These are phyloP conservation scores for Chytriomyces sp. DNA, from an alignment of 192 early-diverging fungal species.

Conservation along the genomic window DNA sequence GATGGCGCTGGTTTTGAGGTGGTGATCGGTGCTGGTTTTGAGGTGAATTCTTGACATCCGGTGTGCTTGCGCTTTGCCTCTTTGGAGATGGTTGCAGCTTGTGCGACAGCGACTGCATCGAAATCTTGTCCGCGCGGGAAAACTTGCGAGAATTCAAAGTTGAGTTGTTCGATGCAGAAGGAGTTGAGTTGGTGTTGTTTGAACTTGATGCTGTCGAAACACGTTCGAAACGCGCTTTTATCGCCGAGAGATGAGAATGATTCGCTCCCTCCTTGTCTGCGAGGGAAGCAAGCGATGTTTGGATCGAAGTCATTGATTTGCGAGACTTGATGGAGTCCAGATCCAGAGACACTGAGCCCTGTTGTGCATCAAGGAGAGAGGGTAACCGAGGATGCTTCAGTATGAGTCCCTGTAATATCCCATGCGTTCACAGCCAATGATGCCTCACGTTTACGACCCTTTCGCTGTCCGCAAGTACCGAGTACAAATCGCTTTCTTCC, in stretches of 20 bases:
- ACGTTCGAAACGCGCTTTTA: no score
- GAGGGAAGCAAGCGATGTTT: not conserved
- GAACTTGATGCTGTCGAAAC: no score
- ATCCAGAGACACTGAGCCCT: not conserved
- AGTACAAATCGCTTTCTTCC: conserved; percentile 1
- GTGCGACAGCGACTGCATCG: no score
- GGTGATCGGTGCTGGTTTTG: no score
- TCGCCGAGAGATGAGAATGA: no score
- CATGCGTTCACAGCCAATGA: conserved; percentile 6
- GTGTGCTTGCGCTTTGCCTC: no score
- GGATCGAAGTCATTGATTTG: not conserved
- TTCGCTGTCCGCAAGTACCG: conserved; percentile 16
- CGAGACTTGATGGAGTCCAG: not conserved
- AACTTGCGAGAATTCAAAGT: no score
- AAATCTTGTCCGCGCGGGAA: no score
- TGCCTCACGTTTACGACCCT: conserved; percentile 16
- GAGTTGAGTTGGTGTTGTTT: no score
- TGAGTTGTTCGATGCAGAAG: no score
- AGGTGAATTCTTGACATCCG: no score
- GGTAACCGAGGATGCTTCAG: conserved; percentile 11
- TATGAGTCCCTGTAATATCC: not conserved
- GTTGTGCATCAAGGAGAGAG: conserved; percentile 8
- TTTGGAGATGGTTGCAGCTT: no score
- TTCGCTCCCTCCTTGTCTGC: not conserved
- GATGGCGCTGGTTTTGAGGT: not conserved